Conservation (phyloP, 805 yeast species). For the Isabelozyma pseudorhagii region DNA sequence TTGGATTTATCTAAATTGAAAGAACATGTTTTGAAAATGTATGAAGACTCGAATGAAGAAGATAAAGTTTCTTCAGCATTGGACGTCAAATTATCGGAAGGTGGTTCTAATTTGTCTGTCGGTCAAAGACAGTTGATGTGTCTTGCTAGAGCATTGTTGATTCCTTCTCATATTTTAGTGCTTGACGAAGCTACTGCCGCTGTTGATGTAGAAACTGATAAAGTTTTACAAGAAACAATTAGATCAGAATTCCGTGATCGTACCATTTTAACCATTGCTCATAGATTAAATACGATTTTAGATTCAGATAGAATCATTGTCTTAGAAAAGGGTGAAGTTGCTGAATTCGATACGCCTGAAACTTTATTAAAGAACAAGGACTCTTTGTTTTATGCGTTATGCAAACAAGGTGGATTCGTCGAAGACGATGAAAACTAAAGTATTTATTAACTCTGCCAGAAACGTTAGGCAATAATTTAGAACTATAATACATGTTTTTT, state of each 20-base stretch:
- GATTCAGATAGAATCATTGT: conserved; percentile 78
- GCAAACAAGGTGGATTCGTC: conserved; percentile 75
- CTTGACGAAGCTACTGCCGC: conserved; percentile 89
- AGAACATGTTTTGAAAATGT: conserved; percentile 38
- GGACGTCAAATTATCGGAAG: conserved; percentile 39
- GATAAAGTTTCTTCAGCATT: conserved; percentile 21
- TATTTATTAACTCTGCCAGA: background rate
- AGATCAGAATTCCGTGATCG: conserved; percentile 70
- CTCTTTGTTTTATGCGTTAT: conserved; percentile 75
- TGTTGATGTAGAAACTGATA: conserved; percentile 82
- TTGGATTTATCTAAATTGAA: conserved; percentile 42
- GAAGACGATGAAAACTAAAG: conserved; percentile 9
- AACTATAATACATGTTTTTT: background rate
- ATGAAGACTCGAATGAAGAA: conserved; percentile 16
- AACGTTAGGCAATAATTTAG: background rate
- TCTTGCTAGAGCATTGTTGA: conserved; percentile 72
- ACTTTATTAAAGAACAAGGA: conserved; percentile 61
- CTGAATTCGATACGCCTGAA: conserved; percentile 72
- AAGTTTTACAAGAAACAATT: conserved; percentile 73
- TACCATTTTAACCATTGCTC: conserved; percentile 83
- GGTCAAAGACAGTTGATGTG: conserved; percentile 64
- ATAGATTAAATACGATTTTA: conserved; percentile 76
- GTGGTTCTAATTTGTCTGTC: conserved; percentile 48
- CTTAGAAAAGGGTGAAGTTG: conserved; percentile 69
- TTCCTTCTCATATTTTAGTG: conserved; percentile 56